phyloP scores from a whole-genome alignment of 208 protist genomes.

The Trypanosoma mega region DNA sequence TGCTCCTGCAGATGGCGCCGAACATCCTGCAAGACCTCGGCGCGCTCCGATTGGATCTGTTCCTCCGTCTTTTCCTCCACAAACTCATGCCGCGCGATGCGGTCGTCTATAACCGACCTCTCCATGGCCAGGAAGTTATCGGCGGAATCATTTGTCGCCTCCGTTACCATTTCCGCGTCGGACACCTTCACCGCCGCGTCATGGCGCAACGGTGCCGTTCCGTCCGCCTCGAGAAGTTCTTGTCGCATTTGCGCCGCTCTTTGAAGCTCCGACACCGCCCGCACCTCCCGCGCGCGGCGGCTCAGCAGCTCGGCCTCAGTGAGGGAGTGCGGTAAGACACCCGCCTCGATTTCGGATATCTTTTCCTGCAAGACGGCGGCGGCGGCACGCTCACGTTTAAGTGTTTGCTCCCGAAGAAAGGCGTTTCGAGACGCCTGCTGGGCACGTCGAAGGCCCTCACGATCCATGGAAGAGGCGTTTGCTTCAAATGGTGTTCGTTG shows the following conservation, averaged over 20 bases:
- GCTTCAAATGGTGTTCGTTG: no score
- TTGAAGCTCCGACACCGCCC: slow-evolving; percentile 57
- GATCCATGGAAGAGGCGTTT: slow-evolving; percentile 46
- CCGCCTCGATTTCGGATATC: slow-evolving; percentile 75
- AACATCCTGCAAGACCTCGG: slow-evolving; percentile 39
- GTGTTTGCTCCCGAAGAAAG: slow-evolving; percentile 60
- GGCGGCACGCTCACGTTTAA: slow-evolving; percentile 64
- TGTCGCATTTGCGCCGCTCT: slow-evolving; percentile 51
- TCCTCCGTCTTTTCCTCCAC: slow-evolving; percentile 57
- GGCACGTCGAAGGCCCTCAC: slow-evolving; percentile 46
- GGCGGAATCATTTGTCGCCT: background rate
- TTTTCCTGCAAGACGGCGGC: slow-evolving; percentile 66
- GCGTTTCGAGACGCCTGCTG: slow-evolving; percentile 71
- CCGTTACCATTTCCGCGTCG: background rate
- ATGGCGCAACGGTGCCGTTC: slow-evolving; percentile 3
- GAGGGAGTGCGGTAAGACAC: slow-evolving; percentile 55
- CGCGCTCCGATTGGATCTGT: slow-evolving; percentile 57
- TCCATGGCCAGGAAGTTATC: slow-evolving; percentile 61
- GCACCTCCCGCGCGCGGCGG: slow-evolving; percentile 64
- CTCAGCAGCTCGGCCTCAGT: slow-evolving; percentile 70
- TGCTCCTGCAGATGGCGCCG: slow-evolving; percentile 43
- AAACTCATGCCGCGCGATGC: slow-evolving; percentile 68
- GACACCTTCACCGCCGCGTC: background rate
- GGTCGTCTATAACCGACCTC: slow-evolving; percentile 45
- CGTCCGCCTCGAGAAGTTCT: slow-evolving; percentile 40